Evolutionary conservation across 164 flowering plant species (phyloP).

Genomic region (Vitis cinerea): DNA sequence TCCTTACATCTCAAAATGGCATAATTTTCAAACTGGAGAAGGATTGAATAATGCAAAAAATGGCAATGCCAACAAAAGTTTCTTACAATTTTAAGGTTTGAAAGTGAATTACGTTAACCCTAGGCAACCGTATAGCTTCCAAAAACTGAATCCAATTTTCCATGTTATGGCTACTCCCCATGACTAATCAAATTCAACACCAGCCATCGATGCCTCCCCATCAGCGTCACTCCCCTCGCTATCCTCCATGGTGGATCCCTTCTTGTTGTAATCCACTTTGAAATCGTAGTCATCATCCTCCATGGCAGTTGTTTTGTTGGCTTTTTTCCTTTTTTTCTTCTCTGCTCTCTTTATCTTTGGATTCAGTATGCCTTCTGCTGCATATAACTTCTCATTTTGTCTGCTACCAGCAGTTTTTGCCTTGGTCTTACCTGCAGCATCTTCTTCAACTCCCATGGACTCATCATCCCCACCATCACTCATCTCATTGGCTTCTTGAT

Average conservation of each 20-base stretch:
- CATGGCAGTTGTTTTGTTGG: conserved; percentile 28
- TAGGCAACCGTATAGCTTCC: not conserved
- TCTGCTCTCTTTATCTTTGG: conserved; percentile 62
- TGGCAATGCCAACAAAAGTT: no score
- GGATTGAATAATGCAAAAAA: no score
- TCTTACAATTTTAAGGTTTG: no score
- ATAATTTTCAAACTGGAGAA: no score
- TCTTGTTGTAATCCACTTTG: conserved; percentile 61
- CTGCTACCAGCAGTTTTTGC: conserved; percentile 29
- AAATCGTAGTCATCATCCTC: conserved; percentile 84
- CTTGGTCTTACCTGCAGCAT: conserved; percentile 27
- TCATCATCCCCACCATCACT: conserved; percentile 41
- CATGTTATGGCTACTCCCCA: not conserved
- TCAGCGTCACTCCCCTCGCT: conserved; percentile 31
- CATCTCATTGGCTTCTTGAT: conserved; percentile 10
- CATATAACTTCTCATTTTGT: conserved; percentile 77
- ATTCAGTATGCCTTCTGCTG: conserved; percentile 79
- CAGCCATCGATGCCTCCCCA: conserved; percentile 39
- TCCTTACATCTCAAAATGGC: no score
- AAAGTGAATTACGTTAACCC: no score
- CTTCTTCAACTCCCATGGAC: conserved; percentile 49
- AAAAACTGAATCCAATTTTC: not conserved
- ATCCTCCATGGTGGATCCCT: conserved; percentile 34
- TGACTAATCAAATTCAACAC: conserved; percentile 27
- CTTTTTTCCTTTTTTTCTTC: conserved; percentile 73